A percentile compares a stretch with the other conserved stretches of the same genome.
phyloP scores from a whole-genome alignment of 1,284 basidiomycete genomes.

The Marasmius oreades region DNA sequence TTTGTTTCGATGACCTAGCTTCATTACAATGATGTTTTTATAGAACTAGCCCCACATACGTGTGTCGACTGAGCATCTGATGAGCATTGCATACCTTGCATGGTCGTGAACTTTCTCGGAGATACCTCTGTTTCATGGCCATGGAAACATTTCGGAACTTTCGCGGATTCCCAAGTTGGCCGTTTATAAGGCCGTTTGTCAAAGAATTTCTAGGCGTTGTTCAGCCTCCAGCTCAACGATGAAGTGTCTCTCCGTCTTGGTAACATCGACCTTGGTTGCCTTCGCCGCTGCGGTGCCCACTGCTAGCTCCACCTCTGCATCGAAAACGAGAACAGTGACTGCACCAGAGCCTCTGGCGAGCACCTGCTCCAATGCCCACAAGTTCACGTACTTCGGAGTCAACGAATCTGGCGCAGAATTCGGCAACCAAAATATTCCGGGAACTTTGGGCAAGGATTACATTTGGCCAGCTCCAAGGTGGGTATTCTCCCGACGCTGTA shows the following conservation, averaged over 20 bases:
- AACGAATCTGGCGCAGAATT: conserved; percentile 51
- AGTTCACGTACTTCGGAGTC: conserved; percentile 63
- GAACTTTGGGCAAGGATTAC: conserved; percentile 2
- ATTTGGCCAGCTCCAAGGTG: conserved; percentile 18
- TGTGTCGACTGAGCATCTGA: neutral
- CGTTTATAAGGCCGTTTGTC: neutral
- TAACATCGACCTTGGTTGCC: neutral
- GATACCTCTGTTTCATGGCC: neutral
- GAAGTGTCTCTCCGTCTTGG: neutral
- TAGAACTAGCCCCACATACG: neutral
- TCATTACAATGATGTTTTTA: neutral
- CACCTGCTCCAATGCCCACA: conserved; percentile 35
- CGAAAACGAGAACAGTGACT: neutral
- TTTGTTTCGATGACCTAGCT: too few relatives aligned
- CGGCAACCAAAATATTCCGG: neutral
- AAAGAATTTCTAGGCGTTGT: neutral
- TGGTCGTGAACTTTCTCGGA: neutral
- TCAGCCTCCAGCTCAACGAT: neutral
- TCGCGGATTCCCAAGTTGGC: neutral
- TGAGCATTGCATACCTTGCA: neutral
- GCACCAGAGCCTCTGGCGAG: conserved; percentile 6
- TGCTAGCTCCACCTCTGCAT: conserved; percentile 15
- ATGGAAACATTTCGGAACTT: neutral
- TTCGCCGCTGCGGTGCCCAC: conserved; percentile 19
- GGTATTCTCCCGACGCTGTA: neutral